Evolutionary conservation across 768 basidiomycete genomes (phyloP).

Genomic region (Leccinum uliginosum): DNA sequence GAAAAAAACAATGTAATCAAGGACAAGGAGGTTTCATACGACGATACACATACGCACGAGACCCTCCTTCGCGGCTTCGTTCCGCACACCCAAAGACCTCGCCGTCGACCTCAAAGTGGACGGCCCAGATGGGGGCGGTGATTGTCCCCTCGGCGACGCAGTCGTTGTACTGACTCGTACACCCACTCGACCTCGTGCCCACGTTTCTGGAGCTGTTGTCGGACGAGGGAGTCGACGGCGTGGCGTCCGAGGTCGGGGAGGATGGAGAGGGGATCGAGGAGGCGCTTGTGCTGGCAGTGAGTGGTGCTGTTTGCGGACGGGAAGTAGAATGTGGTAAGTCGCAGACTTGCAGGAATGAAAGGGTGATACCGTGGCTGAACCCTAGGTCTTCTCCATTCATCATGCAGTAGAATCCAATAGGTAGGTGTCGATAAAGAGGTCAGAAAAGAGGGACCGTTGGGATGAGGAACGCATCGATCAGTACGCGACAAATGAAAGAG

Average conservation of each 20-base stretch:
- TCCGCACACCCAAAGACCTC: slow-evolving; percentile 54
- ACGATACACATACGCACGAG: slow-evolving; percentile 54
- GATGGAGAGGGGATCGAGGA: slow-evolving; percentile 14
- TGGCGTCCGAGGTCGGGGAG: neutral
- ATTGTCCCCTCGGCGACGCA: slow-evolving; percentile 42
- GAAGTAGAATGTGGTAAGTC: too few species aligned
- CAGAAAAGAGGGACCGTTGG: too few species aligned
- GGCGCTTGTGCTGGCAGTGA: slow-evolving; percentile 11
- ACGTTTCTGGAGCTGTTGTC: slow-evolving; percentile 61
- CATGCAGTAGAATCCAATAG: too few species aligned
- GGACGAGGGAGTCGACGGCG: neutral
- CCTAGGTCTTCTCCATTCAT: too few species aligned
- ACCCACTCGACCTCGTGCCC: slow-evolving; percentile 65
- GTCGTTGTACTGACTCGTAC: slow-evolving; percentile 56
- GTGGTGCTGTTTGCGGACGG: too few species aligned
- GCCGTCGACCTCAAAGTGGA: slow-evolving; percentile 58
- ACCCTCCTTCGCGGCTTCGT: slow-evolving; percentile 78
- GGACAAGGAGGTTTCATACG: slow-evolving; percentile 34
- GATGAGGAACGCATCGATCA: too few species aligned
- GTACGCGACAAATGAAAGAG: too few species aligned
- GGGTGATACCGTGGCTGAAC: too few species aligned
- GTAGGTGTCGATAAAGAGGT: too few species aligned
- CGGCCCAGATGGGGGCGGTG: slow-evolving; percentile 77
- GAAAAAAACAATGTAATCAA: too few species aligned
- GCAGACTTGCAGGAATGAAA: too few species aligned